Evolutionary conservation across 305 asterid species (phyloP), one percentile per base, ranked within the genome.

Genomic region (Fraxinus sp.): DNA sequence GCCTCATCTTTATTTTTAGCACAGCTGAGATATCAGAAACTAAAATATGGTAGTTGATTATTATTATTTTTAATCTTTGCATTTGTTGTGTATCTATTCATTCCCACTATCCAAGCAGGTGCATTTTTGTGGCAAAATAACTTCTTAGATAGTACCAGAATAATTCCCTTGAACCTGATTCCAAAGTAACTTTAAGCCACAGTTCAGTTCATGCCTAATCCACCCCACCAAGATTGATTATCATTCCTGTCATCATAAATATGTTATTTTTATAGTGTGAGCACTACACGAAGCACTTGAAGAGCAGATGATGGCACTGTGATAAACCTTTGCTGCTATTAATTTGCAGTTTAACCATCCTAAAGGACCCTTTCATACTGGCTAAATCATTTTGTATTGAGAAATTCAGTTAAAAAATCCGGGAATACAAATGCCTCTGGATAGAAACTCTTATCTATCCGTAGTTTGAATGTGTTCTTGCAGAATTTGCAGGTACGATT

Each of bases 301-400:
- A 81, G 75, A 20, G 73, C 22, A 28, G 41, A 32, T 24, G 14
- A 13, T 70, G 41, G 39, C 41, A 70, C 22, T 70, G 37, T 30
- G 41, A 70, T 77, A 73, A 39, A 26, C 5, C 13, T 39, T 18
- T 81, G 70, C 64, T 35, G 49, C 78, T 77, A 66, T 68, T 68
- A 62, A 78, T 70, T 30, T 70, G 43, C 24, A 71, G 76, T 14
- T 71, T 10, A 11, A 68, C 37, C 74, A 59, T 66, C 72, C 13
- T 18, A 28, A 64, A 30, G 7, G 24, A n/a, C 79, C 75, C 57
- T 41, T 77, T 24, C 24, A 14, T 16, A 22, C 57, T 33, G 43
- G 64, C 71, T 77, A 68, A 30, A 41, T 39, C 37, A 30, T 22
- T 32, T 59, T 20, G 26, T 77, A 0, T 41, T 30, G 5, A 68